Evolutionary conservation across 2,329 filamentous ascomycete species (phyloP).

Genomic region (Lecanosticta acicola): DNA sequence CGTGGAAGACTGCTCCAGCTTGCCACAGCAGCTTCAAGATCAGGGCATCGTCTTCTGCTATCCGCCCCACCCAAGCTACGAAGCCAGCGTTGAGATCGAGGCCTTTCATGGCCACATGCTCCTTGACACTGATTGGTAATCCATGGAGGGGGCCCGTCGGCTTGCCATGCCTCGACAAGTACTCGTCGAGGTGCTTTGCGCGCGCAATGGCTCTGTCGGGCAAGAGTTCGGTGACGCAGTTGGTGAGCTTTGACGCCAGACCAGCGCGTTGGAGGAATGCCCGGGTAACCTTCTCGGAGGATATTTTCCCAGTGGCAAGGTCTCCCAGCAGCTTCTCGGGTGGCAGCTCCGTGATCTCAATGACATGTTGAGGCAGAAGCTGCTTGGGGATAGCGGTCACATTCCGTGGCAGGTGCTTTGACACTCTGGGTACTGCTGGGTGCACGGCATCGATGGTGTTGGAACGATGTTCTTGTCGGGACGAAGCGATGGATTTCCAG

Average conservation of each 20-base stretch:
- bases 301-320: constrained; percentile 36
- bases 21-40: constrained; percentile 44
- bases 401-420: constrained; percentile 38
- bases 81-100: constrained; percentile 48
- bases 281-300: constrained; percentile 42
- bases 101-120: constrained; percentile 48
- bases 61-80: constrained; percentile 44
- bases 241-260: constrained; percentile 48
- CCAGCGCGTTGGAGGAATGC: constrained; percentile 53
- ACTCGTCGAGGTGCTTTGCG: constrained; percentile 39
- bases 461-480: constrained; percentile 44
- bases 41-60: constrained; percentile 41
- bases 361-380: constrained; percentile 43
- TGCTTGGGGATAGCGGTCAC: constrained; percentile 43
- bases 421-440: constrained; percentile 37
- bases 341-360: constrained; percentile 47
- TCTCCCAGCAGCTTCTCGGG: constrained; percentile 40
- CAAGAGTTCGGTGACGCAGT: constrained; percentile 43
- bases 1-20: constrained; percentile 50
- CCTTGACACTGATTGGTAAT: constrained; percentile 49
- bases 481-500: constrained; percentile 46
- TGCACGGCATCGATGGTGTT: constrained; percentile 39
- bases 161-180: constrained; percentile 33
- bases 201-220: constrained; percentile 34
- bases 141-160: constrained; percentile 46